Evolutionary conservation across 2,329 filamentous ascomycete species (phyloP), one percentile per base, ranked within the genome.

Genomic region (Zymoseptoria tritici): DNA sequence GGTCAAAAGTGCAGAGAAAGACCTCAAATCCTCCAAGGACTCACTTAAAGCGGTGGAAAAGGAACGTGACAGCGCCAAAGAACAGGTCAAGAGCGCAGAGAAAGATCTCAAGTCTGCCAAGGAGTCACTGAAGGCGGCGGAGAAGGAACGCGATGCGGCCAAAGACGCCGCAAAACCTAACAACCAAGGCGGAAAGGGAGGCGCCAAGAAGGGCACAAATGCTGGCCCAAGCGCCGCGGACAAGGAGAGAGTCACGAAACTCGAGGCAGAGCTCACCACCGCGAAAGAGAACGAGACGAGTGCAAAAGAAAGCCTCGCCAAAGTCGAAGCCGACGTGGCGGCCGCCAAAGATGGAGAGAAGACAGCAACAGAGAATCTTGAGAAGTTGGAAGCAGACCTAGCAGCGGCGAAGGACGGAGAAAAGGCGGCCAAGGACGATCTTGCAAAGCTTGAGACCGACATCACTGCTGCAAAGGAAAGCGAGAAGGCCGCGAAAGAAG

Each of bases 401-500:
- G 22, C 51, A 13, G 51, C 11, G 13, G 46, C 29, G 9, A 58
- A 58, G 29, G 54, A 57, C 4, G 55, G 21, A 4, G 42, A 57
- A n/a, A 53, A 56, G 49, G 49, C 56, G 19, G 29, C 56, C 50
- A 62, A 61, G 19, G 57, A 54, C 46, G 26, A 58, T 31, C 49
- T 58, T 42, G 51, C 52, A 2, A 60, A 66, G 49, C 54, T 62
- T 7, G 64, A 67, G 49, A 60, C 58, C 31, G 63, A 60, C 51
- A 42, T 69, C 16, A 49, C 59, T 24, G 58, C 54, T 22, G 63
- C 57, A 2, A 59, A 62, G 21, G 54, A 61, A 29, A 55, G 49
- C 9, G 60, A 66, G 51, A 62, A 57, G 50, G 50, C 29, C n/a
- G 60, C 61, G 4, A 66, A 65, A 56, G 66, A 68, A 22, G 64